These are phyloP conservation scores for Microcyclosporella mali DNA, from an alignment of 2,329 filamentous ascomycete genomes.

Conservation along the genomic window DNA sequence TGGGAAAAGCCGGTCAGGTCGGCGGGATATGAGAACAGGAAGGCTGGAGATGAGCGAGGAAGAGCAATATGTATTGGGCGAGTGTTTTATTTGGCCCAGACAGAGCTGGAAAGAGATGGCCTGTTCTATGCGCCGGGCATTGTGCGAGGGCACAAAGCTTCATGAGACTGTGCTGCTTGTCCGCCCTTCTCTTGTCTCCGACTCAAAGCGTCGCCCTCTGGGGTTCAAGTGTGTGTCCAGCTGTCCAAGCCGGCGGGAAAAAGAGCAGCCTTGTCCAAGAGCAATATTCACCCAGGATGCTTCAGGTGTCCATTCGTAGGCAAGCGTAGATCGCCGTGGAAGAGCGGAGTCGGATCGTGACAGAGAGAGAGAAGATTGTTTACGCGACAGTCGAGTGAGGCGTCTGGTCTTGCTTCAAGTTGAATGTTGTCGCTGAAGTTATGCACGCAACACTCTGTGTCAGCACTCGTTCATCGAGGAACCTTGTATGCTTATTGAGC, in stretches of 20 bases:
- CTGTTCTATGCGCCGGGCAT: slow-evolving; percentile 2
- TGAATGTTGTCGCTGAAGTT: too few species aligned
- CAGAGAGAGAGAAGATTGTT: too few species aligned
- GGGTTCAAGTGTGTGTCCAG: neutral
- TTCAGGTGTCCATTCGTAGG: too few species aligned
- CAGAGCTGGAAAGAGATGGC: slow-evolving; percentile 2
- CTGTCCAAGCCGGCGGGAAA: neutral
- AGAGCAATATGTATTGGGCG: slow-evolving; percentile 3
- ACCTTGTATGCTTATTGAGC: too few species aligned
- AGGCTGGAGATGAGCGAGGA: neutral
- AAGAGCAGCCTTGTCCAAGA: neutral
- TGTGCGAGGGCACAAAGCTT: slow-evolving; percentile 1
- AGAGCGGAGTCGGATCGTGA: too few species aligned
- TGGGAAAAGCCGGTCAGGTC: neutral
- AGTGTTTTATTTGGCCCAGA: slow-evolving; percentile 6
- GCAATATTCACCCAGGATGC: too few species aligned
- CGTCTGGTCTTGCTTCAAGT: too few species aligned
- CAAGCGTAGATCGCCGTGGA: too few species aligned
- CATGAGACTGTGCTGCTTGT: neutral
- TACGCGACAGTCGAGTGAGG: too few species aligned
- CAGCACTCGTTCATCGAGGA: too few species aligned
- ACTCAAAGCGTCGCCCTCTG: neutral
- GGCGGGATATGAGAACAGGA: neutral
- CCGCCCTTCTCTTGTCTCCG: neutral
- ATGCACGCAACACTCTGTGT: too few species aligned